Percentiles rank a stretch among this genome's conserved stretches.
Evolutionary conservation across 768 basidiomycete species (phyloP).

Genomic region (Cystofilobasidium macerans): DNA sequence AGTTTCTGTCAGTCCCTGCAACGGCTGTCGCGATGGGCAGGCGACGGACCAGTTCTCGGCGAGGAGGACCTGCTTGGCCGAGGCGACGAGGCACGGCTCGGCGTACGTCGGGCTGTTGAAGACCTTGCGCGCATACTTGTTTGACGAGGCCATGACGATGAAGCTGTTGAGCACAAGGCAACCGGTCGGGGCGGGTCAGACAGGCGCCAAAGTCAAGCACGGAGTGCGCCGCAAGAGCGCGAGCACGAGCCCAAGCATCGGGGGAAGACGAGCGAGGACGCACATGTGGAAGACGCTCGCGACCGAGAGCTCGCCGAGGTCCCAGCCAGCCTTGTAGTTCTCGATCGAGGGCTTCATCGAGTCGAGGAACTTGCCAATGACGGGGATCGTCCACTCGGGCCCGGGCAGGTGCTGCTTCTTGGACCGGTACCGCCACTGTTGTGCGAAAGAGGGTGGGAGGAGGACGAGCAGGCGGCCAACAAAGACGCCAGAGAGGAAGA

Average conservation of each 20-base stretch:
- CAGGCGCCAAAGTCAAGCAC: no score
- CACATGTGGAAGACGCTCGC: conserved; percentile 97
- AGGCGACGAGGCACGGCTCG: conserved; percentile 86
- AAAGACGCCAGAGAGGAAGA: neutral
- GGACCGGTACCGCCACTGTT: conserved; percentile 58
- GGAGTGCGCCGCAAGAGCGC: no score
- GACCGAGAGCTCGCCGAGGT: conserved; percentile 72
- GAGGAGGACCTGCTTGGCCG: conserved; percentile 73
- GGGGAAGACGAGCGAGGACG: conserved; percentile 31
- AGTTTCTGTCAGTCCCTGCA: no score
- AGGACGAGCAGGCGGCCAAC: neutral
- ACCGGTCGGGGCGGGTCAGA: no score
- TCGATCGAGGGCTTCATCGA: conserved; percentile 85
- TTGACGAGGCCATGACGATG: conserved; percentile 95
- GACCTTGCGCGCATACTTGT: conserved; percentile 86
- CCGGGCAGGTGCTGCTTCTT: conserved; percentile 87
- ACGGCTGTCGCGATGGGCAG: neutral
- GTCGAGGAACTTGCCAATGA: conserved; percentile 93
- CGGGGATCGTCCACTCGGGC: conserved; percentile 81
- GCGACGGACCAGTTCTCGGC: conserved; percentile 68
- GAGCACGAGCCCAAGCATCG: no score
- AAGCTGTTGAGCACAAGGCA: conserved; percentile 53
- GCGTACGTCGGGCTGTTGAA: conserved; percentile 85
- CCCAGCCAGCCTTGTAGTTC: conserved; percentile 84
- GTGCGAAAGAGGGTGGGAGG: neutral